Evolutionary conservation across 2,329 filamentous ascomycete species (phyloP), one percentile per base, ranked within the genome.

Genomic region (Bipolaris bicolor): DNA sequence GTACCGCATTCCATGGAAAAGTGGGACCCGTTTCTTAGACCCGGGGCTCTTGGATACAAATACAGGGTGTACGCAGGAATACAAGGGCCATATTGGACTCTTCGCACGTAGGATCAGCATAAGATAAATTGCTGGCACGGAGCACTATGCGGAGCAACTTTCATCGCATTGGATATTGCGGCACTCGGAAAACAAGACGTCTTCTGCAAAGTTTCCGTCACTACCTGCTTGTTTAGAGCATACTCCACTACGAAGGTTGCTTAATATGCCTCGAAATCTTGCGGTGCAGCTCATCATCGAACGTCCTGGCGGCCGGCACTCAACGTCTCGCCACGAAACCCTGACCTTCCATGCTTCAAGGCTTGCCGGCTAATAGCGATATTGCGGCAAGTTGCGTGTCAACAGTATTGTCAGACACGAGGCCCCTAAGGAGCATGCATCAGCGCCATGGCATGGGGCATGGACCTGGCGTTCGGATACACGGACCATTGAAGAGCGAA

Each of bases 391-490:
- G 26, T 15, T 22, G 9, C 40, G 15, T 31, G 18, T 31, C 20
- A 39, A 46, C 31, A 26, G 22, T 7, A 36, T n/a, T 33, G 9
- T 16, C 31, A 20, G 13, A 22, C n/a, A 26, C 15, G 37, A 54
- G 43, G 49, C 45, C 31, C 34, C 46, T 40, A 40, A 36, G 18
- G 45, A 16, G 36, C 29, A 44, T 39, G 39, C 37, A 49, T 46
- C 37, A 39, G 24, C 50, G 43, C 31, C 50, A 50, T 49, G 44
- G 45, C 24, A 24, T 53, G n/a, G 50, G 26, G 55, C 55, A 54
- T 48, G 40, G 50, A 51, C 60, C 57, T 58, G 57, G 64, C 56
- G 63, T 61, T 64, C 70, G 67, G 70, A 47, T 64, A 66, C 52
- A 49, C 68, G 67, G 67, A 57, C 56, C 53, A 58, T 33, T 18